Conservation (phyloP, 805 yeast species). For the Scheffersomyces stipitis region DNA sequence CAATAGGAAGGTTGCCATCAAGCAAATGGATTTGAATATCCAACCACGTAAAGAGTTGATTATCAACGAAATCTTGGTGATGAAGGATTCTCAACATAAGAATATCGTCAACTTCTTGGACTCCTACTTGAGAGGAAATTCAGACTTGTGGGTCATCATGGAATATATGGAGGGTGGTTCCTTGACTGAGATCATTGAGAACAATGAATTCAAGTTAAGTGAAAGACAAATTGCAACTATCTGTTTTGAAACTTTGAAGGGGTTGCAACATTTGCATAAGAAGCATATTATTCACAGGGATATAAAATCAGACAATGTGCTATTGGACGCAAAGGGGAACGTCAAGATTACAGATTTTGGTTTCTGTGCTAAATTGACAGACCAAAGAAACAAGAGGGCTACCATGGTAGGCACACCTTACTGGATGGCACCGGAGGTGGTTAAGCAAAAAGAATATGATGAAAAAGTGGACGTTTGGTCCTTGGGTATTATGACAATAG, state of each 20-base stretch:
- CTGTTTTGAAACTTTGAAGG: constrained; percentile 86
- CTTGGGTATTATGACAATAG: constrained; percentile 81
- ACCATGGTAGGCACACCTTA: constrained; percentile 89
- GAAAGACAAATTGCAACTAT: constrained; percentile 92
- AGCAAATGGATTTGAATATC: constrained; percentile 87
- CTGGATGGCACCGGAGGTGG: constrained; percentile 92
- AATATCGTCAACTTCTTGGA: constrained; percentile 94
- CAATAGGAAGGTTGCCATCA: constrained; percentile 82
- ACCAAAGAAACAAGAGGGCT: constrained; percentile 68
- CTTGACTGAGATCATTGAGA: constrained; percentile 90
- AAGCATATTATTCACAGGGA: constrained; percentile 84
- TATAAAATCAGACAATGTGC: constrained; percentile 46
- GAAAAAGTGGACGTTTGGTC: constrained; percentile 85
- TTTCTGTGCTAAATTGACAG: constrained; percentile 68
- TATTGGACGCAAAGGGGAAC: constrained; percentile 42
- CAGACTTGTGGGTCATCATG: constrained; percentile 98
- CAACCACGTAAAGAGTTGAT: constrained; percentile 95
- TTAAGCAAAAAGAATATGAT: constrained; percentile 75
- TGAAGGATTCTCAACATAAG: constrained; percentile 93
- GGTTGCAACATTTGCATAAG: constrained; percentile 86
- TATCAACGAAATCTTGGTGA: constrained; percentile 91
- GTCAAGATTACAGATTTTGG: constrained; percentile 50
- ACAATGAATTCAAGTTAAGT: constrained; percentile 65
- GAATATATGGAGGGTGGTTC: constrained; percentile 99
- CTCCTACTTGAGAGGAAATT: constrained; percentile 74